phyloP scores from a whole-genome alignment of 768 basidiomycete genomes.

The Lanmaoa rubissima region DNA sequence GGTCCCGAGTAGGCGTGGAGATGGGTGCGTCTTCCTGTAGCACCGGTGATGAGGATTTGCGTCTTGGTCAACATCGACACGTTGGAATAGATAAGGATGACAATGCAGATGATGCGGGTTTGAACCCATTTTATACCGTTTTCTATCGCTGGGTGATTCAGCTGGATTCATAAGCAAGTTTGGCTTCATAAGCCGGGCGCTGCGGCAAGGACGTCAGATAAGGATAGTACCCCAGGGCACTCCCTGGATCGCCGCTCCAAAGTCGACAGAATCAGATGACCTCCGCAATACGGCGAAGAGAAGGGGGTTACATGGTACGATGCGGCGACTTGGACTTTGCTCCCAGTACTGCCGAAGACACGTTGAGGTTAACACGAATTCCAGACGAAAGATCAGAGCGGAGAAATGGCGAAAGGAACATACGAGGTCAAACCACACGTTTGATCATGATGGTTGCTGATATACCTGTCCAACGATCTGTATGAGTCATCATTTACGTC shows the following conservation, averaged over 20 bases:
- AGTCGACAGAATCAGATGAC: too few relatives aligned
- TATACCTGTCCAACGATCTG: not conserved
- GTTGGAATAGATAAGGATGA: not conserved
- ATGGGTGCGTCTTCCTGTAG: slow-evolving; percentile 34
- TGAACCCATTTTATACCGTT: not conserved
- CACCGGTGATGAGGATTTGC: slow-evolving; percentile 44
- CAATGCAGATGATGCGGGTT: too few relatives aligned
- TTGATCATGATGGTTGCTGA: not conserved
- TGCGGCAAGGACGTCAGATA: not conserved
- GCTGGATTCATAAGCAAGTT: not conserved
- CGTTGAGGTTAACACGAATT: too few relatives aligned
- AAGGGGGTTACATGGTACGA: too few relatives aligned
- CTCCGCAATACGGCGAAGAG: too few relatives aligned
- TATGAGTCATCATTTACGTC: too few relatives aligned
- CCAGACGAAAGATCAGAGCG: too few relatives aligned
- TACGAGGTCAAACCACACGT: not conserved
- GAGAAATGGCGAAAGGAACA: too few relatives aligned
- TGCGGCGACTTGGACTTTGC: too few relatives aligned
- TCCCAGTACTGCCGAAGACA: too few relatives aligned
- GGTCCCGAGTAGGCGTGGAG: not conserved
- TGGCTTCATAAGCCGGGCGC: not conserved
- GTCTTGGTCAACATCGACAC: slow-evolving; percentile 24
- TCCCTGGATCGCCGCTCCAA: too few relatives aligned
- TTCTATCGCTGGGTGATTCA: not conserved
- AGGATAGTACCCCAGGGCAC: not conserved